Evolutionary conservation across 306 rosid species (phyloP), one percentile per base, ranked within the genome.

Genomic region (Arachis stenosperma): DNA sequence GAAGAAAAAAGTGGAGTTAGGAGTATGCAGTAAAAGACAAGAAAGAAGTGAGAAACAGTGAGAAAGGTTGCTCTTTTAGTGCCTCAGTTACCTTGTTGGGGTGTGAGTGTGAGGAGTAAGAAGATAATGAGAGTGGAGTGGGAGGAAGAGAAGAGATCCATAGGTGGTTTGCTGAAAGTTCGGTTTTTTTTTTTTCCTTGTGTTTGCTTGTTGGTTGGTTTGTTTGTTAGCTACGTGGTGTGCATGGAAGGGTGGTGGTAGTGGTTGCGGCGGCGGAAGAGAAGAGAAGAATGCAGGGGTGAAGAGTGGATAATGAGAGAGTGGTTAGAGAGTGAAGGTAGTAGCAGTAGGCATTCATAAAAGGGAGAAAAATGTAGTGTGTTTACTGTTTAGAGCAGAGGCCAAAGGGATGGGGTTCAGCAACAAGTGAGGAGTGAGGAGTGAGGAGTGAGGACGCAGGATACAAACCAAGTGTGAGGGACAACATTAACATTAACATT

Each of bases 41-140:
- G 42, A 56, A 4, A 50, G 41, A 39, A 68, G 12, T 5, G 2
- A 5, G 43, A 64, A 30, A 74, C 8, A 41, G 48, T 10, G 46
- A 2, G 0, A 55, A 70, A 70, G 46, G 7, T 48, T 48, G 14
- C 1, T 48, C 10, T 48, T 12, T 48, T 8, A 6, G 51, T 46
- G 3, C 3, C 5, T 0, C 0, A 5, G 27, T 52, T 52, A 52
- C 57, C 57, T 52, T 52, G 57, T 52, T 52, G 57, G 8, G 9
- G 57, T 10, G 54, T 1, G 54, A 48, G 67, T 76, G 80, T 69
- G 84, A 85, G 6, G 30, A 86, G 78, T 7, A 86, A 46, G 22
- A 85, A 74, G 12, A 74, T 11, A 65, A 81, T 40, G 81, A 81
- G 62, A 44, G 79, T 30, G 82, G 44, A 33, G 14, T 39, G 80